These are phyloP conservation scores for Camellia oleifera DNA, from an alignment of 179 eudicot genomes.

Conservation along the genomic window DNA sequence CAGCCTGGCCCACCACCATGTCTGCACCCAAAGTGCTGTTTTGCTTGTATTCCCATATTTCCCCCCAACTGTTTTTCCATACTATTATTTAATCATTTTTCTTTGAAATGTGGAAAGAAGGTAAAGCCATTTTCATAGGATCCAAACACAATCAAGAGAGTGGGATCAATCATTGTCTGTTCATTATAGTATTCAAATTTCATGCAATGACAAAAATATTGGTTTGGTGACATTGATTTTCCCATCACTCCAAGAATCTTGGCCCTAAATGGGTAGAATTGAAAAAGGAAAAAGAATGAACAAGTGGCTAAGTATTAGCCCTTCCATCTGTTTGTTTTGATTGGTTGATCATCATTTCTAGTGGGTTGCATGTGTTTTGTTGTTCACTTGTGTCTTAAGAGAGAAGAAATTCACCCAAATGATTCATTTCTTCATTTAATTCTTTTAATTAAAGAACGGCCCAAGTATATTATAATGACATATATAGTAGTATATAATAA, in stretches of 20 bases:
- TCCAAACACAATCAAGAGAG: conserved; percentile 22
- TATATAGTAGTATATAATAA: background rate
- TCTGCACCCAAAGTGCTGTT: background rate
- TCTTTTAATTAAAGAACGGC: background rate
- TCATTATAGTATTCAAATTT: conserved; percentile 6
- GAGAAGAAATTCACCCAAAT: conserved; percentile 11
- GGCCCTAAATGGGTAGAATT: conserved; percentile 4
- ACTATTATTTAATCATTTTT: background rate
- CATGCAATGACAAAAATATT: conserved; percentile 2
- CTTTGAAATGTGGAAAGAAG: background rate
- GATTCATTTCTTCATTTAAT: conserved; percentile 7
- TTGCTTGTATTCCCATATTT: background rate
- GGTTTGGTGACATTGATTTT: conserved; percentile 21
- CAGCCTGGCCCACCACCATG: conserved; percentile 1
- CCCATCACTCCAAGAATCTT: conserved; percentile 18
- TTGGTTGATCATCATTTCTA: conserved; percentile 14
- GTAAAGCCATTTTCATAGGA: conserved; percentile 22
- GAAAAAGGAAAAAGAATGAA: background rate
- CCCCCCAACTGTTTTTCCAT: background rate
- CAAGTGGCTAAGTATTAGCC: background rate
- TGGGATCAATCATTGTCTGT: conserved; percentile 28
- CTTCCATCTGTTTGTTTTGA: conserved; percentile 1
- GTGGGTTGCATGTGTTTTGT: conserved; percentile 24
- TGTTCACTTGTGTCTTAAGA: conserved; percentile 12
- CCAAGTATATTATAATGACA: background rate